Conservation (phyloP, 306 rosid genomes). For the Vigna reflexopilosa region DNA sequence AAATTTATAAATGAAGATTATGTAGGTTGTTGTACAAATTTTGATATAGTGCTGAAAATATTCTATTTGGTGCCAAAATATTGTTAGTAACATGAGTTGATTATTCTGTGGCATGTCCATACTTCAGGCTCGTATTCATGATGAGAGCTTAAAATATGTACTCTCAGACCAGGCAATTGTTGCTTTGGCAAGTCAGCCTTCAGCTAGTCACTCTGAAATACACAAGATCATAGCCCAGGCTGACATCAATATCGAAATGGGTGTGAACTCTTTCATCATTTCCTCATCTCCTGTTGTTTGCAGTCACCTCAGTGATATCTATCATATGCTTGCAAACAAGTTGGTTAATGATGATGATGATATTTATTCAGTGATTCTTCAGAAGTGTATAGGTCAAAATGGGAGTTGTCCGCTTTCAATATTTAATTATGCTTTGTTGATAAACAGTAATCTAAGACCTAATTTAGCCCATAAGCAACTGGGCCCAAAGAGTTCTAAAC, state of each 20-base stretch:
- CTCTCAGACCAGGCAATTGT: slow-evolving; percentile 84
- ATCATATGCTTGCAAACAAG: slow-evolving; percentile 62
- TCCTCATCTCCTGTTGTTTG: slow-evolving; percentile 80
- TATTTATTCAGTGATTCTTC: slow-evolving; percentile 67
- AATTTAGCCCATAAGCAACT: slow-evolving; percentile 54
- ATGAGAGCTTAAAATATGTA: slow-evolving; percentile 89
- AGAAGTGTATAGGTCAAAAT: slow-evolving; percentile 80
- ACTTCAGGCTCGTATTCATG: slow-evolving; percentile 92
- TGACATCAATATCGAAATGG: slow-evolving; percentile 63
- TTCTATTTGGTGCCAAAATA: slow-evolving; percentile 28
- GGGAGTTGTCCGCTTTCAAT: slow-evolving; percentile 85
- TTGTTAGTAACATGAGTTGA: slow-evolving; percentile 35
- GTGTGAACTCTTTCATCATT: slow-evolving; percentile 52
- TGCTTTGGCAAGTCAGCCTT: slow-evolving; percentile 71
- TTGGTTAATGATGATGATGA: slow-evolving; percentile 55
- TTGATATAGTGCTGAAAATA: slow-evolving; percentile 21
- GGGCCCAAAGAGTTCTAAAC: slow-evolving; percentile 58
- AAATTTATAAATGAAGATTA: slow-evolving; percentile 18
- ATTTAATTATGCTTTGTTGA: slow-evolving; percentile 74
- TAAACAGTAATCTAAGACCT: slow-evolving; percentile 63
- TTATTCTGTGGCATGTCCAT: slow-evolving; percentile 42
- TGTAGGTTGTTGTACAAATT: slow-evolving; percentile 26
- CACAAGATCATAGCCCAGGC: slow-evolving; percentile 59
- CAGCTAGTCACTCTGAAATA: slow-evolving; percentile 54
- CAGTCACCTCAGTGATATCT: slow-evolving; percentile 74